Base-by-base conservation (phyloP, 2,329 filamentous ascomycete genomes). In the Fusarium nurragi region DNA sequence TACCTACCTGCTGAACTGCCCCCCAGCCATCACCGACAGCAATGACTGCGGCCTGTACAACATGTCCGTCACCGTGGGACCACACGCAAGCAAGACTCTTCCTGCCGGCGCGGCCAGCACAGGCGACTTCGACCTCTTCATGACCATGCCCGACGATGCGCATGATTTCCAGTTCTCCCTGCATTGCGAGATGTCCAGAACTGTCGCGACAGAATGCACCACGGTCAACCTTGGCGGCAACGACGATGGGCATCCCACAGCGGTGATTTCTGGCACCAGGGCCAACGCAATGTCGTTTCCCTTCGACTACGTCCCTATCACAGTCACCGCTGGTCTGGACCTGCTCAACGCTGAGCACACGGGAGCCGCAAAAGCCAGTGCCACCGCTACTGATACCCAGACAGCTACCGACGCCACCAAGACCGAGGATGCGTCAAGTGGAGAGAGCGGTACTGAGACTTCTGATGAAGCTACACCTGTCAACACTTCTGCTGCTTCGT, bases 1-100 rank as follows among this genome's bases (percentile, higher is more conserved):
- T 2, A 60, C 56, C 6, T 60, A 60, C 23, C 26, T 60, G 4
- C n/a, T 60, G 32, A 60, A 60, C 22, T 60, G 56, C 14, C 54
- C 56, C 6, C 22, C 57, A 21, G 54, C 41, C 32, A 8, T 26
- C 7, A 58, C 56, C 5, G 39, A 41, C 13, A n/a, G 34, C 28
- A 58, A 26, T 16, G 54, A 60, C 14, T 60, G 56, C 13, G 56
- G 56, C 4, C 38, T 43, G 0, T 60, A 60, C n/a, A 60, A 60
- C 13, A 60, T 60, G 14, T 25, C 56, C 2, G 18, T 60, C 5
- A 54, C 30, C 6, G 2, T 60, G 3, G 56, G 56, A 2, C 56
- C 55, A 6, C 60, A 49, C 26, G 57, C 41, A 21, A 60, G 56
- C 34, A 45, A 60, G 26, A 60, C 56, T 10, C 40, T 60, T 1